Percentiles rank a stretch among this genome's conserved stretches.
These are phyloP conservation scores for Hyaloperonospora brassicae DNA, from an alignment of 352 stramenopile species.

Conservation along the genomic window DNA sequence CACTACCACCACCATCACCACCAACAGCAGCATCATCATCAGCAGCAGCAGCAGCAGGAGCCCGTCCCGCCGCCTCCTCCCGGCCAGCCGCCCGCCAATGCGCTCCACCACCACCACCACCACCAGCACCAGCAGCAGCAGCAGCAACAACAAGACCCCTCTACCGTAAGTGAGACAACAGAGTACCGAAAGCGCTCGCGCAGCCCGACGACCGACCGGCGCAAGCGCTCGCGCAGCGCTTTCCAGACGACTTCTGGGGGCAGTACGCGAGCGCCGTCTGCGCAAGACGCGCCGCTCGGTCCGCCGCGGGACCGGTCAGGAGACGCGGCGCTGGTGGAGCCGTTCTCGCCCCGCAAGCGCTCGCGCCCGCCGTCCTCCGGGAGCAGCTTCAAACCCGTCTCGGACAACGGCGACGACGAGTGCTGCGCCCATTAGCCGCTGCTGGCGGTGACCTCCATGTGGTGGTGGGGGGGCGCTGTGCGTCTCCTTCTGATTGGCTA, in stretches of 20 bases:
- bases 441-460: too few relatives aligned
- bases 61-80: slow-evolving; percentile 3
- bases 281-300: slow-evolving; percentile 25
- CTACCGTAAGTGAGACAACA: background rate
- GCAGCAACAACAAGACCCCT: background rate
- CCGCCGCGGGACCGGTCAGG: slow-evolving; percentile 8
- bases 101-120: too few relatives aligned
- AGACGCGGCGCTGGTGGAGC: background rate
- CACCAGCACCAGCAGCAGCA: slow-evolving; percentile 14
- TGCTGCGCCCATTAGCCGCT: too few relatives aligned
- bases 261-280: slow-evolving; percentile 11
- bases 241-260: slow-evolving; percentile 13
- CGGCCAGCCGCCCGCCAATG: slow-evolving; percentile 1
- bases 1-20: too few relatives aligned
- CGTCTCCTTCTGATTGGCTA: too few relatives aligned
- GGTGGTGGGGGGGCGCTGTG: too few relatives aligned
- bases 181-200: too few relatives aligned
- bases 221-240: slow-evolving; percentile 27
- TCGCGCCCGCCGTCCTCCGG: too few relatives aligned
- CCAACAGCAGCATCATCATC: too few relatives aligned
- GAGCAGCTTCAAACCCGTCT: too few relatives aligned
- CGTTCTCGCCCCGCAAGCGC: too few relatives aligned
- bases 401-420: too few relatives aligned
- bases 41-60: slow-evolving; percentile 3
- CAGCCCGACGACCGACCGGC: background rate